Conservation (phyloP, 2,329 filamentous ascomycete genomes). For the Rhynchosporium secalis region DNA sequence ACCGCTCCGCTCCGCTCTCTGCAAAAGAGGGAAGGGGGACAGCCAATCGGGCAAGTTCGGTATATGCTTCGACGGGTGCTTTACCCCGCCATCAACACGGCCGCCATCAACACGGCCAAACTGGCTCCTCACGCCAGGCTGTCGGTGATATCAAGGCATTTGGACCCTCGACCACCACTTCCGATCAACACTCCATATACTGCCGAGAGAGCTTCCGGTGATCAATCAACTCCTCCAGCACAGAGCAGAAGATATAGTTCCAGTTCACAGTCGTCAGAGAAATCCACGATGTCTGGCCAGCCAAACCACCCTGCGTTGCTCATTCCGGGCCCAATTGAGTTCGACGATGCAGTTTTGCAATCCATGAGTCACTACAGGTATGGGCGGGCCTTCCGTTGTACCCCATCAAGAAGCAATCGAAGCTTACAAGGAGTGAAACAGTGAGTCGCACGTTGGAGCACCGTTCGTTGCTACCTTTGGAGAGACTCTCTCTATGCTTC, state of each 20-base stretch:
- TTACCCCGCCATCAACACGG: constrained; percentile 29
- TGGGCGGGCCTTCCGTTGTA: constrained; percentile 36
- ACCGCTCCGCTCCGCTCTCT: constrained; percentile 4
- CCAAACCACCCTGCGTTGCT: constrained; percentile 71
- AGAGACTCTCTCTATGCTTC: constrained; percentile 82
- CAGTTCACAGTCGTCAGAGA: constrained; percentile 23
- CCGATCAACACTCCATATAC: constrained; percentile 40
- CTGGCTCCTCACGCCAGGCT: constrained; percentile 37
- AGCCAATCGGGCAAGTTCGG: constrained; percentile 27
- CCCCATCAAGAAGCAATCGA: neutral
- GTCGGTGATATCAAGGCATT: constrained; percentile 43
- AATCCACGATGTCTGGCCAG: constrained; percentile 57
- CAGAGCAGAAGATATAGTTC: constrained; percentile 28
- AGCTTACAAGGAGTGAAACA: constrained; percentile 43
- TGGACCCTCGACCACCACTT: constrained; percentile 37
- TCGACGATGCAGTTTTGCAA: constrained; percentile 93
- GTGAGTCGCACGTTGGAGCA: constrained; percentile 89
- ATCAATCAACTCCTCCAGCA: constrained; percentile 28
- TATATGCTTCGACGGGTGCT: constrained; percentile 24
- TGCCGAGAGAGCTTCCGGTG: constrained; percentile 26
- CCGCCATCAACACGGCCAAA: constrained; percentile 25
- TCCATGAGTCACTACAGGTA: constrained; percentile 95
- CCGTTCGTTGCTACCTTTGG: constrained; percentile 89
- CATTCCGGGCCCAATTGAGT: constrained; percentile 97
- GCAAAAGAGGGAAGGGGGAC: neutral